A percentile compares a stretch with the other conserved stretches of the same genome.
phyloP scores from a whole-genome alignment of 768 basidiomycete genomes.

The Leccinum broughii region DNA sequence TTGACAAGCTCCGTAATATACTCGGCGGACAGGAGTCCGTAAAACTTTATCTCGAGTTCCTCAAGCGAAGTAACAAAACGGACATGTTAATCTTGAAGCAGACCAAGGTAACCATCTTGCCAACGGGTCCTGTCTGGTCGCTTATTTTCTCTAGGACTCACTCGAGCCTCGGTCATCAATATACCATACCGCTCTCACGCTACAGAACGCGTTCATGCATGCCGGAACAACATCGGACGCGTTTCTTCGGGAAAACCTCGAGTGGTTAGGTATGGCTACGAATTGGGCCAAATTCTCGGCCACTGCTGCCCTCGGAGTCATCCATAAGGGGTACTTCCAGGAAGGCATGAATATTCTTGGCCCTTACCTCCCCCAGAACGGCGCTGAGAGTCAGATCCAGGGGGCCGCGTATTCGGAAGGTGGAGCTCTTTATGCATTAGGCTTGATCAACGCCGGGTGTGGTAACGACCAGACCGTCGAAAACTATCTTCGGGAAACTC shows the following conservation, averaged over 20 bases:
- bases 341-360: constrained; percentile 90
- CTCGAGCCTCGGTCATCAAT: constrained; percentile 94
- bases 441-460: constrained; percentile 91
- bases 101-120: constrained; percentile 64
- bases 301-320: constrained; percentile 94
- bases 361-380: constrained; percentile 86
- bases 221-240: constrained; percentile 95
- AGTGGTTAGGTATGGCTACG: constrained; percentile 92
- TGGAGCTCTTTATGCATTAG: constrained; percentile 93
- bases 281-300: constrained; percentile 99
- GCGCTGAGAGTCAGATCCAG: constrained; percentile 71
- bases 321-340: constrained; percentile 95
- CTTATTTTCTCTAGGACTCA: constrained; percentile 58
- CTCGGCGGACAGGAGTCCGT: constrained; percentile 90
- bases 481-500: constrained; percentile 74
- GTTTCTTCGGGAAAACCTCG: constrained; percentile 93
- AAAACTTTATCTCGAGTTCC: constrained; percentile 92
- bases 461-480: constrained; percentile 66
- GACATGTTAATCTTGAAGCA: constrained; percentile 90
- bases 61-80: constrained; percentile 90
- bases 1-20: constrained; percentile 78
- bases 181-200: constrained; percentile 93
- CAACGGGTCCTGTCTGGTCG: background rate
- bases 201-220: constrained; percentile 98
- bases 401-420: constrained; percentile 92